Conservation (phyloP, 73 alveolate genomes). For the Symbiodinium natans region DNA sequence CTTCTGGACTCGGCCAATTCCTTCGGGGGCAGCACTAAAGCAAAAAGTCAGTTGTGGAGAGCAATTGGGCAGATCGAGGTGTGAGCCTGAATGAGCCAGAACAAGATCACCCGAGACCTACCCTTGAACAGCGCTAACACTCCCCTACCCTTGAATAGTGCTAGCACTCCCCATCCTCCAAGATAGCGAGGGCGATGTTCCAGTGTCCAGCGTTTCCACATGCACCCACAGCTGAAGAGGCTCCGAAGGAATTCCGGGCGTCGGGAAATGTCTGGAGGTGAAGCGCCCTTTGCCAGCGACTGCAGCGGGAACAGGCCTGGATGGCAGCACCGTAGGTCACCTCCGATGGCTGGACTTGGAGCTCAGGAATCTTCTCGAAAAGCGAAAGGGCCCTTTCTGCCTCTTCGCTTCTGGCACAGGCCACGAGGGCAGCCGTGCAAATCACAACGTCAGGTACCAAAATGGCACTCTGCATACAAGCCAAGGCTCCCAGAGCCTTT, state of each 20-base stretch:
- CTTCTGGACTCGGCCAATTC: neutral
- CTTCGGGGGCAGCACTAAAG: neutral
- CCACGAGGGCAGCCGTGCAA: neutral
- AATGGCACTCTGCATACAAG: neutral
- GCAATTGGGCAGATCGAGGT: neutral
- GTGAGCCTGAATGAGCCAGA: neutral
- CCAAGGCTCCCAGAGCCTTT: neutral
- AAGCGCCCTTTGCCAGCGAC: conserved; percentile 1
- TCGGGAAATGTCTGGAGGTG: neutral
- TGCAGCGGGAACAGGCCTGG: conserved; percentile 37
- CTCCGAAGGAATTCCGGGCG: neutral
- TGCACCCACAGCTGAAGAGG: conserved; percentile 1
- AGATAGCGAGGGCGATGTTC: neutral
- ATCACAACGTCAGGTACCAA: conserved; percentile 25
- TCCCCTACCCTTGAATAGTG: too few relatives aligned
- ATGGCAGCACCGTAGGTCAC: conserved; percentile 26
- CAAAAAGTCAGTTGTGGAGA: too few relatives aligned
- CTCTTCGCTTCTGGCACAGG: conserved; percentile 15
- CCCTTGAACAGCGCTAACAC: too few relatives aligned
- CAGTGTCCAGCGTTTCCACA: conserved; percentile 46
- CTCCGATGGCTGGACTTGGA: neutral
- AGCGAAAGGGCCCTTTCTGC: neutral
- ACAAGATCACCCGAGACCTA: too few relatives aligned
- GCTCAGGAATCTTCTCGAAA: neutral
- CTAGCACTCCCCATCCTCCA: too few relatives aligned